Evolutionary conservation across 495 filamentous ascomycete genomes (phyloP), one percentile per base, ranked within the genome.

Genomic region (Extremus antarcticus): DNA sequence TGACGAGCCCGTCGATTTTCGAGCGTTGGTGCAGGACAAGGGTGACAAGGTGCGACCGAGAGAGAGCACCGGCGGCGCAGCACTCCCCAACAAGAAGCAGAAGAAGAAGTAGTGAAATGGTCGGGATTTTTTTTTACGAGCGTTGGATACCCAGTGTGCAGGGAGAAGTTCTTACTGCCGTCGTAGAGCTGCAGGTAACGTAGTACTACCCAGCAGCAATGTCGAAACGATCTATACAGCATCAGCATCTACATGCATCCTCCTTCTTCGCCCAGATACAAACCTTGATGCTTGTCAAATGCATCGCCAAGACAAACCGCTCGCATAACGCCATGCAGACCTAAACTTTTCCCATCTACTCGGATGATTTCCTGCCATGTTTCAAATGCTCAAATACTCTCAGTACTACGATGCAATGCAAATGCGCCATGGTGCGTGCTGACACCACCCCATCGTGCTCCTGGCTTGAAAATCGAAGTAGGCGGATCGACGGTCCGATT

Each of bases 1-100:
- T n/a, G 65, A 57, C 25, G 56, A 49, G 46, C 29, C 54, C 19
- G 47, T 68, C 29, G 66, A 71, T 43, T 69, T 71, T 47, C 57
- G 66, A 29, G 63, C 57, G 17, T 63, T 71, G 43, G 68, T 71
- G 20, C 54, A 67, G 41, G 62, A 61, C 41, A 62, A 56, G 24
- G 60, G 51, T 20, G 51, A 22, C 7, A 54, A 22, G 22, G 51
- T 4, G 16, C 16, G 21, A n/a, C 11, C 2, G 21, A 24, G 39
- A 45, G 51, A 25, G 13, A 45, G 35, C 25, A 40, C 25, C 17
- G 22, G 25, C 9, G 46, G 32, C 25, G 56, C 29, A 19, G 50
- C 22, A 16, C 56, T 50, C 9, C 50, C 50, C 13, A 53, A 39
- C 13, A 58, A 58, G 43, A 57, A 52, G 25, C 39, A 32, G 11